phyloP scores from a whole-genome alignment of 345 rosid species.

The Arabidopsis thaliana region DNA sequence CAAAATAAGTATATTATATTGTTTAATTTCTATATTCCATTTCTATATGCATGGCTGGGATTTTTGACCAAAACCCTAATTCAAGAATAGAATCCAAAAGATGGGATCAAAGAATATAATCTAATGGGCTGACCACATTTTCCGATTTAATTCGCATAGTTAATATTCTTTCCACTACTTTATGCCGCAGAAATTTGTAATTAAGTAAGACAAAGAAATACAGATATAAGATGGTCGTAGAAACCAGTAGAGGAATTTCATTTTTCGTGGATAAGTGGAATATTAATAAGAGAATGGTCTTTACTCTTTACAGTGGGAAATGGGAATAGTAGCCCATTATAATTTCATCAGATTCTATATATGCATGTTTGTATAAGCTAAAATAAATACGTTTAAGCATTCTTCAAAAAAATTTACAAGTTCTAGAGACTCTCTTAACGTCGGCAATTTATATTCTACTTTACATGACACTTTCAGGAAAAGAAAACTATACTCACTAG shows the following conservation, averaged over 20 bases:
- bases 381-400: background rate
- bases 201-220: background rate
- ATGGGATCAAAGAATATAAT: constrained; percentile 34
- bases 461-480: no score
- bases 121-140: constrained; percentile 34
- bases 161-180: constrained; percentile 30
- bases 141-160: constrained; percentile 3
- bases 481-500: no score
- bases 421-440: constrained; percentile 1
- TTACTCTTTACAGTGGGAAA: constrained; percentile 17
- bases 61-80: constrained; percentile 40
- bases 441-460: background rate
- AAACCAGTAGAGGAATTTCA: constrained; percentile 25
- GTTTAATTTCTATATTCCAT: constrained; percentile 10
- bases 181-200: constrained; percentile 1
- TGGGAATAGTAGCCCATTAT: background rate
- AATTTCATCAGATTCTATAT: background rate
- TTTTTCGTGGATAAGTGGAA: constrained; percentile 1
- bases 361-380: background rate
- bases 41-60: constrained; percentile 29
- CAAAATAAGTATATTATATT: background rate
- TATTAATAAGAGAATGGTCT: constrained; percentile 2
- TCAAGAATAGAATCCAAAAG: constrained; percentile 18
- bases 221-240: constrained; percentile 9
- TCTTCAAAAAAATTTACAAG: constrained; percentile 16